These are phyloP conservation scores for Spencermartinsiella ligniputridi DNA, from an alignment of 1,139 yeast species.

Conservation along the genomic window DNA sequence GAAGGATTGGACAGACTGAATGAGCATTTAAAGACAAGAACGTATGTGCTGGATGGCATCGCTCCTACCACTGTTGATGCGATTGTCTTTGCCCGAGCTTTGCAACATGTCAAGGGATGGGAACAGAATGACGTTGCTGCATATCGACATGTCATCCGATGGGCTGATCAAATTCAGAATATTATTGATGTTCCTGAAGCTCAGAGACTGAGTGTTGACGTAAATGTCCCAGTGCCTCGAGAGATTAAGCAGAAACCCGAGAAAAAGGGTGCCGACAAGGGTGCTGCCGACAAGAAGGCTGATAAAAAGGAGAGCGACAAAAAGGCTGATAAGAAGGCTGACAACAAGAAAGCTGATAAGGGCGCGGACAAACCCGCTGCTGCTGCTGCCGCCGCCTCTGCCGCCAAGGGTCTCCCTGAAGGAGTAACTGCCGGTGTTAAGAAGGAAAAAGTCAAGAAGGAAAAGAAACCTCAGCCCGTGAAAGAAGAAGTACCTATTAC, in stretches of 20 bases:
- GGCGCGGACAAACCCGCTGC: conserved; percentile 17
- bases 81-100: conserved; percentile 58
- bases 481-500: conserved; percentile 60
- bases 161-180: conserved; percentile 85
- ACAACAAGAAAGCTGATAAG: conserved; percentile 13
- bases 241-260: conserved; percentile 61
- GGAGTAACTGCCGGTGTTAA: conserved; percentile 42
- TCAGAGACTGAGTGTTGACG: conserved; percentile 52
- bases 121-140: conserved; percentile 50
- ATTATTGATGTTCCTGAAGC: conserved; percentile 48
- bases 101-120: conserved; percentile 58
- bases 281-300: conserved; percentile 14
- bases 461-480: conserved; percentile 38
- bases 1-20: conserved; percentile 56
- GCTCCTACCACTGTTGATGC: conserved; percentile 65
- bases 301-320: conserved; percentile 52
- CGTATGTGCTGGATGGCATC: conserved; percentile 63
- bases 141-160: conserved; percentile 80
- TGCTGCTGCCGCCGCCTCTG: conserved; percentile 13
- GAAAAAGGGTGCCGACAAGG: conserved; percentile 36
- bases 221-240: conserved; percentile 61
- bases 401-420: conserved; percentile 30
- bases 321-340: conserved; percentile 36
- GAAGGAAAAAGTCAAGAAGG: conserved; percentile 67
- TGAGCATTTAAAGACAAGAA: conserved; percentile 59